Base-by-base conservation (phyloP, 768 basidiomycete species). In the Nidula microcarpa region DNA sequence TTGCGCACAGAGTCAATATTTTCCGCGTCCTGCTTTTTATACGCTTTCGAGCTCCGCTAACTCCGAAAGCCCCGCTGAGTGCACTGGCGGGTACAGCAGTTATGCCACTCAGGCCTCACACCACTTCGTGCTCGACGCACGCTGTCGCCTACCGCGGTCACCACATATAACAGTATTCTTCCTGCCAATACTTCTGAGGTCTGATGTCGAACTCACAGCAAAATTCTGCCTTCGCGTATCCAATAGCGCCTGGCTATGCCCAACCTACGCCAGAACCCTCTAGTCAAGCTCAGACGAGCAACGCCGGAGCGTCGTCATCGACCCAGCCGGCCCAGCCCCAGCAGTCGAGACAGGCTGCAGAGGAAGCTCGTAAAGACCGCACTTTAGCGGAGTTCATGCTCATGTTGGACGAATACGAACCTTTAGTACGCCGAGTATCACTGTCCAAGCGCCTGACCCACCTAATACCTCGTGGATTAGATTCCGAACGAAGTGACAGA, bases 401-500 rank as follows among this genome's bases (percentile, higher is more conserved):
- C 37, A 93, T 96, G 92, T 76, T 98, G 33, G 96, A 98, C 61
- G 94, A 96, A 47, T 98, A 97, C 64, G 92, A 98, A 63, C 96
- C 96, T 43, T 68, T 98, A 67, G 96, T 96, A 62, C 53, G 83
- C 18, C 13, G 13, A 11, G 3, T 71, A 18, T 17, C 10, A 48
- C 18, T 46, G 44, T 23, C 18, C 18, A 46, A 14, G 16, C 10
- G 11, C 37, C 10, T 16, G 37, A 3, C 44, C 14, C 5, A 23
- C 13, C 18, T 46, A 10, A 10, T 46, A 46, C 11, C 44, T 46
- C 18, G 18, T 18, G 14, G 23, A 14, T 9, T 65, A 98, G 95
- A 92, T 98, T 56, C 96, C 96, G 0, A 96, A 94, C 66, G 95
- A 98, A 68, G 93, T 99, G 18, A 97, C 95, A 3, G 93, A 97